A percentile compares a stretch with the other conserved stretches of the same genome.
Evolutionary conservation across 495 filamentous ascomycete species (phyloP).

Genomic region (Neurospora cerealis): DNA sequence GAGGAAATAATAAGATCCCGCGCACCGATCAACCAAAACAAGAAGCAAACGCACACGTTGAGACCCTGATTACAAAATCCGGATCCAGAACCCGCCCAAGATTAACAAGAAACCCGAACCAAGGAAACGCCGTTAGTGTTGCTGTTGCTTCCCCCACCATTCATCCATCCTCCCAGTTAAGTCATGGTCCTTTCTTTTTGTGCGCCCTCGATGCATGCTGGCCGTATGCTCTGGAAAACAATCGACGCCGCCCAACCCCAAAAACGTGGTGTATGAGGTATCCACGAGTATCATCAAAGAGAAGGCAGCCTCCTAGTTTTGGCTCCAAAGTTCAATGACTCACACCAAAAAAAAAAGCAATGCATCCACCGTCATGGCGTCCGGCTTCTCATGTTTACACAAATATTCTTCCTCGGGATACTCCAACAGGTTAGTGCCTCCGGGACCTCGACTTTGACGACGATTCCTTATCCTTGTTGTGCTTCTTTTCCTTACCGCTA

Average conservation of each 20-base stretch:
- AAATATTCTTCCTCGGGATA: neutral
- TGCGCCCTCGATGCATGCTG: neutral
- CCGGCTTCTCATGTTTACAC: neutral
- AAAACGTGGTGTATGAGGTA: neutral
- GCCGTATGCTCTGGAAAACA: neutral
- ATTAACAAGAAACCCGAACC: neutral
- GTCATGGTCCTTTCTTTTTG: neutral
- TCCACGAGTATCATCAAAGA: neutral
- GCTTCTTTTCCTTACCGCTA: conserved; percentile 6
- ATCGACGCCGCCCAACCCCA: neutral
- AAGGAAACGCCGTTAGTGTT: neutral
- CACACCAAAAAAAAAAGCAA: neutral
- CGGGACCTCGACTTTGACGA: neutral
- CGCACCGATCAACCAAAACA: no score
- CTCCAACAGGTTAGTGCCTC: neutral
- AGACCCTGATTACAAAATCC: neutral
- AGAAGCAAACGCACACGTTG: neutral
- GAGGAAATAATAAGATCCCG: no score
- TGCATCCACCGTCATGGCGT: neutral
- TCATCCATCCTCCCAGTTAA: neutral
- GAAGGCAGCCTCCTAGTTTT: neutral
- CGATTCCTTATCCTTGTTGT: neutral
- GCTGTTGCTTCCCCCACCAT: neutral
- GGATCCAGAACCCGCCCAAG: neutral
- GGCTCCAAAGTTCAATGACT: neutral